A percentile compares a stretch with the other conserved stretches of the same genome.
Evolutionary conservation across 169 alveolate species (phyloP).

Genomic region (Cryptosporidium viatorum): DNA sequence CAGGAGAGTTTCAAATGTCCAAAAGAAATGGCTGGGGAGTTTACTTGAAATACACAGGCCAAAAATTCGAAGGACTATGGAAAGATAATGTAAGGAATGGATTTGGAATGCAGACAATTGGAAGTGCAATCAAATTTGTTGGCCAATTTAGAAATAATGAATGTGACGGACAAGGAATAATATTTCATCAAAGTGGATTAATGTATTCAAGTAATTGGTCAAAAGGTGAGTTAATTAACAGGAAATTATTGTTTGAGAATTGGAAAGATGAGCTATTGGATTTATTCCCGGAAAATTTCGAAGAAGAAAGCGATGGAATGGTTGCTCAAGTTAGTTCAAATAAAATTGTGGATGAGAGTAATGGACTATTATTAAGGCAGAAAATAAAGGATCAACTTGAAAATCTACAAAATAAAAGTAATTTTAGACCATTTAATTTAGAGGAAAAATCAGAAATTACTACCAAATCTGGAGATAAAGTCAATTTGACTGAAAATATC

Average conservation of each 20-base stretch:
- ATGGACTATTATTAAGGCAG: neutral
- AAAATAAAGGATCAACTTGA: slow-evolving; percentile 12
- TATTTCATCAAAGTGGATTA: slow-evolving; percentile 79
- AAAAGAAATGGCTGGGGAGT: slow-evolving; percentile 82
- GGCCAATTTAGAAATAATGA: slow-evolving; percentile 77
- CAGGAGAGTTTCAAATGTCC: slow-evolving; percentile 76
- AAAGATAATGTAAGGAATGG: slow-evolving; percentile 77
- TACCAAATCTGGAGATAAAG: neutral
- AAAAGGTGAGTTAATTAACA: slow-evolving; percentile 75
- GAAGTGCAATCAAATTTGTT: slow-evolving; percentile 72
- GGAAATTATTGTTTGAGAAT: slow-evolving; percentile 72
- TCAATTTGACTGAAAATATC: neutral
- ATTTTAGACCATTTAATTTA: neutral
- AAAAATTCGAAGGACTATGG: slow-evolving; percentile 80
- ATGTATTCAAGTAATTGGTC: slow-evolving; percentile 78
- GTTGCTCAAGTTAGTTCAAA: neutral
- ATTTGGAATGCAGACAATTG: slow-evolving; percentile 79
- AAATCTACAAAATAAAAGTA: neutral
- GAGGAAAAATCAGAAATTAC: neutral
- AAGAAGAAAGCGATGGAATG: neutral
- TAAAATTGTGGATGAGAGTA: neutral
- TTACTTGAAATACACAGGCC: slow-evolving; percentile 78
- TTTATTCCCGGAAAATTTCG: neutral
- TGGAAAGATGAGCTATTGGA: slow-evolving; percentile 53
- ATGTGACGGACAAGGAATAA: slow-evolving; percentile 77